Conservation (phyloP, 2,329 filamentous ascomycete genomes). For the Pyrenochaeta sp. region DNA sequence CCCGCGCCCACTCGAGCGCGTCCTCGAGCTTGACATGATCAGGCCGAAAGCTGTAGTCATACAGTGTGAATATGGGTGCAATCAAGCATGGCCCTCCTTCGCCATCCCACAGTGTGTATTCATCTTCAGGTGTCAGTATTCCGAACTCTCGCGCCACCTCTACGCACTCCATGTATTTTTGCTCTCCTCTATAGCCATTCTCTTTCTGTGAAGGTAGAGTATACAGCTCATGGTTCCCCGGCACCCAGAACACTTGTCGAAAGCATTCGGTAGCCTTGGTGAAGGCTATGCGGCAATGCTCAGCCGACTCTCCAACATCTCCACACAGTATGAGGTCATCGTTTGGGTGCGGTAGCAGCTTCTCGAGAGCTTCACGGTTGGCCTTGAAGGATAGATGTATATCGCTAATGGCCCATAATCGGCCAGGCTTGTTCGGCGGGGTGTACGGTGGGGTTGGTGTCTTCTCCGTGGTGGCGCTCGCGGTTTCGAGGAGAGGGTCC, state of each 20-base stretch:
- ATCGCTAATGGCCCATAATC: conserved; percentile 57
- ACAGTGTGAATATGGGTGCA: conserved; percentile 66
- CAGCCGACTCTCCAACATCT: conserved; percentile 49
- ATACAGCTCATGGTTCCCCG: conserved; percentile 68
- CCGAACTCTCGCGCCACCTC: conserved; percentile 61
- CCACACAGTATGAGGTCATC: conserved; percentile 58
- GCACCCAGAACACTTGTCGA: conserved; percentile 63
- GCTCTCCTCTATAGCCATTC: conserved; percentile 55
- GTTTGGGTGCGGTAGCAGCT: conserved; percentile 50
- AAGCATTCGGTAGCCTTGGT: conserved; percentile 53
- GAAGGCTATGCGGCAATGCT: conserved; percentile 48
- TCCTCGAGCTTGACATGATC: conserved; percentile 57
- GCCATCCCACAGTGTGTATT: conserved; percentile 63
- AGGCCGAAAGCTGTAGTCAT: conserved; percentile 68
- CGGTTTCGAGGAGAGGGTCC: conserved; percentile 34
- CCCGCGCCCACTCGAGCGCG: conserved; percentile 57
- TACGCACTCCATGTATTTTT: conserved; percentile 65
- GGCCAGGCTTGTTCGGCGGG: conserved; percentile 25
- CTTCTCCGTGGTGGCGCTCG: conserved; percentile 13
- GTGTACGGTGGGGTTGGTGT: conserved; percentile 14
- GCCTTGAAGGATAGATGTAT: conserved; percentile 58
- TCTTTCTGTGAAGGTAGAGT: conserved; percentile 55
- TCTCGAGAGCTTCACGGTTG: conserved; percentile 55
- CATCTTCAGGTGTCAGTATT: conserved; percentile 65
- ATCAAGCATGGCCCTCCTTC: conserved; percentile 59